Base-by-base conservation (phyloP, 164 flowering plant genomes). In the Macadamia integrifolia region DNA sequence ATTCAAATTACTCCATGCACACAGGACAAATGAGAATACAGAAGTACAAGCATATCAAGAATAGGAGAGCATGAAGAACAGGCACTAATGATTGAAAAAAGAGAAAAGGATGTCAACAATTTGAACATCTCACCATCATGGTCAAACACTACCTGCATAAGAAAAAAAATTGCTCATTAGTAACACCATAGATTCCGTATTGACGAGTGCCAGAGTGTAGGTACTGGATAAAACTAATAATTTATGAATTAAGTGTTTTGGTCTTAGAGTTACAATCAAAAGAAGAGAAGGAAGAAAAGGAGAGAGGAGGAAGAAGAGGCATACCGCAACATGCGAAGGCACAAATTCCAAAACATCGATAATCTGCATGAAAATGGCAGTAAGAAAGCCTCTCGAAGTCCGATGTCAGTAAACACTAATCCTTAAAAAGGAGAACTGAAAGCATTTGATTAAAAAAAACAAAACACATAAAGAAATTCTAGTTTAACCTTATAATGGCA, bases 321-420 rank as follows among this genome's bases (percentile, higher is more conserved):
- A 69, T 90, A 92, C 98, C 88, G 86, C 98, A 43, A 89, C 91
- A 87, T 94, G 98, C 18, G 98, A 82, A 65, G 98, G 97, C 50
- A 78, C 62, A 48, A 90, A 82, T 62, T 90, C 86, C 74, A 94
- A 82, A 55, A 92, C 90, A 80, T 92, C 96, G 76, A 93, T 69
- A 63, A 92, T 84, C 98, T 93, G 93, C 85, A 85, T 67, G 40
- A 72, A 67, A 66, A 46, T 46, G 7, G 5, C 40, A 8, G 50
- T 8, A 46, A 46, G 50, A 46, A 46, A 46, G 7, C 13, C 50
- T 11, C 13, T 46, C 50, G 1, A 46, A 46, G 12, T 9, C 29
- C 46, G 15, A 10, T 67, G 53, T 73, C 56, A 71, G 56, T 61
- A 12, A 48, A 32, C 32, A 17, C 66, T 55, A 44, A 32, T 23